Percentiles rank a stretch among this genome's conserved stretches.
phyloP scores from a whole-genome alignment of 345 rosid genomes.

The Abelmoschus esculentus region DNA sequence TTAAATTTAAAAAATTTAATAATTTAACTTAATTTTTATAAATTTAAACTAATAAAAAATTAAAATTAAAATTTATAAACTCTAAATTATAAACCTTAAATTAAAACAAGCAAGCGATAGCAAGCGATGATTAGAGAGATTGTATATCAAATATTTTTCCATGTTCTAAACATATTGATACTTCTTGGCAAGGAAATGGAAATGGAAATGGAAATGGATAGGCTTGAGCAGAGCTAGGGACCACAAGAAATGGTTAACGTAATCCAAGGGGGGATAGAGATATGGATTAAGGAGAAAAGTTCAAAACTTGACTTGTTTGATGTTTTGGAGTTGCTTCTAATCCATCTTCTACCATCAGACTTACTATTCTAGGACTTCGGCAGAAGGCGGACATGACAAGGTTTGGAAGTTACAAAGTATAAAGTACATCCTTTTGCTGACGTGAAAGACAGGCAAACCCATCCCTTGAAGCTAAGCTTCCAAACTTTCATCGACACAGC shows the following conservation, averaged over 20 bases:
- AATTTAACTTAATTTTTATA: too few relatives aligned
- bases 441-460: constrained; percentile 23
- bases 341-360: background rate
- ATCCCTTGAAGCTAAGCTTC: background rate
- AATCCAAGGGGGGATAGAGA: background rate
- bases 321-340: background rate
- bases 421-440: background rate
- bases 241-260: background rate
- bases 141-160: too few relatives aligned
- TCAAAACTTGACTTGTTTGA: background rate
- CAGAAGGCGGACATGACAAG: background rate
- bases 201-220: background rate
- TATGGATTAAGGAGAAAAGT: background rate
- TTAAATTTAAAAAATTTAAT: too few relatives aligned
- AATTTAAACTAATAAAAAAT: too few relatives aligned
- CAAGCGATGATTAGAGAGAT: too few relatives aligned
- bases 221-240: background rate
- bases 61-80: too few relatives aligned
- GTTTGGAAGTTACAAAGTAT: background rate
- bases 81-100: too few relatives aligned
- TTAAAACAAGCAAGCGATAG: too few relatives aligned
- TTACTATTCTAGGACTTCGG: background rate
- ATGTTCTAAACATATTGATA: too few relatives aligned
- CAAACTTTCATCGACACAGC: background rate
- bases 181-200: background rate